Evolutionary conservation across 208 protist species (phyloP), one percentile per base, ranked within the genome.

Genomic region (Tetramitus jugosus): DNA sequence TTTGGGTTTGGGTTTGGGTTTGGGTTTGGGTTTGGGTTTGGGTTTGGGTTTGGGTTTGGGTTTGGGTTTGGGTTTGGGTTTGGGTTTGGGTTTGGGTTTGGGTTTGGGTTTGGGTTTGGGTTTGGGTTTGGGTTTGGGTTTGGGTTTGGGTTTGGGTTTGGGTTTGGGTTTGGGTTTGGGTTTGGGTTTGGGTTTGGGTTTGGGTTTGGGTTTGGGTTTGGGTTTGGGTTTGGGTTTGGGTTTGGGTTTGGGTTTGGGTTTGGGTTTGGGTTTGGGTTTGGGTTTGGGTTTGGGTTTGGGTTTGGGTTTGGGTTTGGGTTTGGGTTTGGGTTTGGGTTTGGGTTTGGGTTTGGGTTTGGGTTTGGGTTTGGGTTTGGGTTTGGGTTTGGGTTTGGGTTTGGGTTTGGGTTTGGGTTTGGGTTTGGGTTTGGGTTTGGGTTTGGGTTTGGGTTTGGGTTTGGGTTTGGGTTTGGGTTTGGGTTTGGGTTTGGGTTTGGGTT

Each of bases 41-140:
- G 79, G 78, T 84, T 83, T 83, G 81, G 81, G 81, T 83, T 83
- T 83, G 81, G 81, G 81, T 83, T 83, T 83, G 81, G 81, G 81
- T 83, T 83, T 83, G 81, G 45, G 81, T 78, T 83, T 83, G 82
- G 81, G 81, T 78, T 83, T 83, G 82, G 81, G 81, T 39, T 68
- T 68, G 40, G 62, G 62, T 39, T 68, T 68, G 40, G 62, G 62
- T 78, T 83, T 83, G 82, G 81, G 81, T 78, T 83, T 83, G 82
- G 81, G 62, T 78, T 83, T 83, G 82, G 81, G 81, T 78, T 83
- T 83, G 82, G 81, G 81, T 78, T 83, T 83, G 82, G 81, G 81
- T 78, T 83, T 83, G 82, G 81, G 81, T 78, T 83, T 83, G 82
- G 81, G 81, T 78, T 83, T 83, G 82, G 81, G 81, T 78, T 83